Base-by-base conservation (phyloP, 2,329 filamentous ascomycete species). In the Calonectria pauciramosa region DNA sequence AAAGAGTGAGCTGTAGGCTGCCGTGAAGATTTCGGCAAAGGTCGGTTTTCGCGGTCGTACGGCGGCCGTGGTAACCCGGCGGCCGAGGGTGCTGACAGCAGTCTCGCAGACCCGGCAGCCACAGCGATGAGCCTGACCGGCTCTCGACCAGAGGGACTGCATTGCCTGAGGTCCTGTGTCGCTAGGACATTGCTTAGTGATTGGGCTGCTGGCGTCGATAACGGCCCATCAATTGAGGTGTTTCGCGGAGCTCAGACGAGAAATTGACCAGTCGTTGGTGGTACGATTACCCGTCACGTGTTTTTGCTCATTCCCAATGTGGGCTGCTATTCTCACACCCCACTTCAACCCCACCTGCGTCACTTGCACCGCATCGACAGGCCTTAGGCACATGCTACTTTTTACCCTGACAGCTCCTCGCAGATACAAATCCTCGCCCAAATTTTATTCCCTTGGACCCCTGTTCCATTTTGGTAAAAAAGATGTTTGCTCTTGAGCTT, bases 61-160 rank as follows among this genome's bases (percentile, higher is more conserved):
- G 52, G 79, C 47, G 28, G 87, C 85, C 51, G 88, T 89, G 56
- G 90, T 89, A 69, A 88, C 84, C 80, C 88, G 89, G 72, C 89
- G 88, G 74, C 88, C 86, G 74, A 91, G 80, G 56, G 86, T 84
- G 74, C 87, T 86, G 72, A 89, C 82, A 68, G 86, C 85, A 71
- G 89, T 88, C 69, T 90, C 84, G 85, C 92, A 94, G 80, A 90
- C 87, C 78, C 90, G 88, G 86, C 92, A 94, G 84, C 89, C 89
- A 86, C 92, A 94, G 80, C 90, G 88, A 84, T 90, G 90, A 85
- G 89, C 89, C 88, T 90, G 90, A 80, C 90, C 88, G 86, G 91
- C 90, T 86, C 92, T 90, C 84, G 91, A 92, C 92, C 93, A 93
- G 79, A 95, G 83, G 77, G 89, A 88, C 85, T 91, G 91, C 94